A percentile compares a stretch with the other conserved stretches of the same genome.
phyloP scores from a whole-genome alignment of 305 asterid genomes.

The Fraxinus albicans region DNA sequence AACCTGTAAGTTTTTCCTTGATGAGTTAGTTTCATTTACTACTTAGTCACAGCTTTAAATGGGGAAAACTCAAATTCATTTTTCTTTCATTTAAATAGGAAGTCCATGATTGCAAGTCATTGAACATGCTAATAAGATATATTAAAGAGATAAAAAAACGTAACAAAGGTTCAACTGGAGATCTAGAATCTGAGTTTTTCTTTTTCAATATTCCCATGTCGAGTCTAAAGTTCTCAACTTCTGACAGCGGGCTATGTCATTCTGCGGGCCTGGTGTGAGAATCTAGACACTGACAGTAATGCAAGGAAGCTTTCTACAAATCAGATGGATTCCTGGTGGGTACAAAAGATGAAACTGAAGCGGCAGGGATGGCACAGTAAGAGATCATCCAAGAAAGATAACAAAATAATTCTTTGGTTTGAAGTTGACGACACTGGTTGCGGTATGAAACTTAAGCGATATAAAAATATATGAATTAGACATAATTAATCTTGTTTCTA shows the following conservation, averaged over 20 bases:
- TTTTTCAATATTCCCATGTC: neutral
- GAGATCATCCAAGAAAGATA: constrained; percentile 51
- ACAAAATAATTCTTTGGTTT: constrained; percentile 68
- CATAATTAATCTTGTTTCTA: neutral
- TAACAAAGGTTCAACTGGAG: neutral
- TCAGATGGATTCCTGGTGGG: constrained; percentile 50
- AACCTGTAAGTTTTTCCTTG: constrained; percentile 49
- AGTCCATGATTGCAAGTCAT: neutral
- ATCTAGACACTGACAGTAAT: constrained; percentile 34
- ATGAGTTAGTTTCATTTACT: neutral
- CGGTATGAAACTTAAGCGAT: constrained; percentile 49
- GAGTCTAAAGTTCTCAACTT: constrained; percentile 20
- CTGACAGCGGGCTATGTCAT: constrained; percentile 75
- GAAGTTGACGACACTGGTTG: constrained; percentile 94
- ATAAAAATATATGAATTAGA: neutral
- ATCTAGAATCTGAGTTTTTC: neutral
- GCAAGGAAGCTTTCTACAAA: constrained; percentile 25
- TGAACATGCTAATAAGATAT: neutral
- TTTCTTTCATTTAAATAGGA: neutral
- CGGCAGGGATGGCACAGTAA: constrained; percentile 42
- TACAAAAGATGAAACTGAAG: constrained; percentile 46
- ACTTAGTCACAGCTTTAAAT: neutral
- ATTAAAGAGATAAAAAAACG: neutral
- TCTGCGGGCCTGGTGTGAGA: constrained; percentile 89
- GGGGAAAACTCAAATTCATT: neutral